Evolutionary conservation across 768 basidiomycete species (phyloP).

Genomic region (Mycena amicta): DNA sequence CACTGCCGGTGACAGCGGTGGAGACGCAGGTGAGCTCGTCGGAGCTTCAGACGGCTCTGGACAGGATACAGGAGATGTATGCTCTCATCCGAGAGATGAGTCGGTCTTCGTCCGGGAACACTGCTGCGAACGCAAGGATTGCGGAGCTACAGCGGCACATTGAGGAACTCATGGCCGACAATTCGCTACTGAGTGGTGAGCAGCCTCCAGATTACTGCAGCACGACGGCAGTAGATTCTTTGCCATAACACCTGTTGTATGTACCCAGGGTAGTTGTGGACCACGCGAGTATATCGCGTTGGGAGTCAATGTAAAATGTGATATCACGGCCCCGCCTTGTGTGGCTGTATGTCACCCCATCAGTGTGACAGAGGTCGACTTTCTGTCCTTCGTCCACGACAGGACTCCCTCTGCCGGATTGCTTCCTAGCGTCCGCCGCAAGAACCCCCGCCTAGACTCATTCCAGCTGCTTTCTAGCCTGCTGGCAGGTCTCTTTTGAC

Average conservation of each 20-base stretch:
- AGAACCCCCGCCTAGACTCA: constrained; percentile 42
- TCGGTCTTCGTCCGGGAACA: background rate
- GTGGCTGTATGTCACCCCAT: background rate
- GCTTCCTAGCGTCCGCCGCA: constrained; percentile 41
- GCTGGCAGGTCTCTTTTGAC: constrained; percentile 91
- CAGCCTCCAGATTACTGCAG: constrained; percentile 2
- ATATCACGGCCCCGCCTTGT: background rate
- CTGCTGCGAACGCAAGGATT: background rate
- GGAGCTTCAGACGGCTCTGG: constrained; percentile 7
- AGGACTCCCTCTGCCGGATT: constrained; percentile 29
- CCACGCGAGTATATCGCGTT: no score
- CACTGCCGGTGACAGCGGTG: background rate
- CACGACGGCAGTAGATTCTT: background rate
- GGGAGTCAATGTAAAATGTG: no score
- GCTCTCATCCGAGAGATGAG: constrained; percentile 4
- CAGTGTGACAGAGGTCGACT: background rate
- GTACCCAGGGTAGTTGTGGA: background rate
- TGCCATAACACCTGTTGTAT: background rate
- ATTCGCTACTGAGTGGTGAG: constrained; percentile 9
- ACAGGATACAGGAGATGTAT: constrained; percentile 15
- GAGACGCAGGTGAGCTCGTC: background rate
- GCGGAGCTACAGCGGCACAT: constrained; percentile 13
- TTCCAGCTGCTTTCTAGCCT: constrained; percentile 72
- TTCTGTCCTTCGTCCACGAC: constrained; percentile 5
- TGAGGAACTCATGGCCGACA: constrained; percentile 8